Evolutionary conservation across 2,329 filamentous ascomycete species (phyloP), one percentile per base, ranked within the genome.

Genomic region (Diaporthe nobilis): DNA sequence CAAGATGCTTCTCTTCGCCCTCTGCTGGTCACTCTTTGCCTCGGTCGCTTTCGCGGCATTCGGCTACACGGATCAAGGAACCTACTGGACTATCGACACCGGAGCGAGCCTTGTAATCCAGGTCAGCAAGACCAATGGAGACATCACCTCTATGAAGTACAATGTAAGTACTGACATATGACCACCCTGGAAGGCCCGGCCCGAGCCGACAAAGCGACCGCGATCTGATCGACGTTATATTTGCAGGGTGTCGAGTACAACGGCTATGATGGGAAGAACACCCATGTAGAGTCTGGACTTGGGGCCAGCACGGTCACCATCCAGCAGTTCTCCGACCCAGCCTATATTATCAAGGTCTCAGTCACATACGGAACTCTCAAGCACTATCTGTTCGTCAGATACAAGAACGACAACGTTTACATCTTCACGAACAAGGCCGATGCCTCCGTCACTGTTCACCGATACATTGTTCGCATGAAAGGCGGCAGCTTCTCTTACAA

Each of bases 341-440:
- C 76, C 34, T 80, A 82, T 68, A 81, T 84, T 75, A 84, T 84
- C 77, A 84, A 83, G 71, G 82, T 84, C 13, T 81, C 82, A 0
- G 83, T 84, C 34, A 79, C 78, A 25, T 80, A 82, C 68, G 82
- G 82, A 53, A 82, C 82, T 1, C 78, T 84, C 1, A 82, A 83
- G 77, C 82, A 84, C 72, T 83, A 83, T 70, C 79, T 84, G 39
- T 79, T 84, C 28, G 78, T 83, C 53, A 79, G 83, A 61, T 84
- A 84, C 77, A 82, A 81, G 71, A 83, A 85, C 78, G 81, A 83
- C 73, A 83, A 85, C 68, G 81, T 84, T 17, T 86, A 86, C 74
- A 84, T 86, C 44, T 85, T 86, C 77, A 86, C 85, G 77, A 86
- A 86, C 78, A 86, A 85, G 78, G 81, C 80, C 6, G 84, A 85